A percentile compares a stretch with the other conserved stretches of the same genome.
These are phyloP conservation scores for Phaffomyces opuntiae DNA, from an alignment of 805 yeast genomes.

Conservation along the genomic window DNA sequence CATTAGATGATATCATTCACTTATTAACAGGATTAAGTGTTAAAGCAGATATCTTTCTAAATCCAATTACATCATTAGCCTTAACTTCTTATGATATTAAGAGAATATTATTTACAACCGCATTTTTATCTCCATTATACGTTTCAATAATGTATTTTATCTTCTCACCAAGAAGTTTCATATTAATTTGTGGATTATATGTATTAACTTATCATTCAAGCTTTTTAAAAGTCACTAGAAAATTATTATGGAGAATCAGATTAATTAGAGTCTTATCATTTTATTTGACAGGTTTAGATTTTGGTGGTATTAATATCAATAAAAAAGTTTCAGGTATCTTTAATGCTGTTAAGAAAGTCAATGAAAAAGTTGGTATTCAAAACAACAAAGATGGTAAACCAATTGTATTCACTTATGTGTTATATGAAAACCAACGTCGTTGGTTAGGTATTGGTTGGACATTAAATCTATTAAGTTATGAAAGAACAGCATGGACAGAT, in stretches of 20 bases:
- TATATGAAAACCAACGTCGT: conserved; percentile 91
- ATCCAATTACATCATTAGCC: conserved; percentile 73
- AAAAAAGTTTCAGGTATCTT: conserved; percentile 32
- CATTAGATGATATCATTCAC: conserved; percentile 80
- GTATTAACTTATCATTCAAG: conserved; percentile 80
- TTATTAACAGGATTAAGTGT: conserved; percentile 67
- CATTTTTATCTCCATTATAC: conserved; percentile 81
- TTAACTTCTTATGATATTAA: conserved; percentile 73
- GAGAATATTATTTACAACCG: conserved; percentile 74
- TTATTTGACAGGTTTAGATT: conserved; percentile 82
- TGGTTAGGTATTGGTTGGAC: conserved; percentile 99
- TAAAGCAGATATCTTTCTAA: conserved; percentile 67
- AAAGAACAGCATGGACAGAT: conserved; percentile 96
- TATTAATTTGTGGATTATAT: conserved; percentile 51
- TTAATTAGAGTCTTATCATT: conserved; percentile 64
- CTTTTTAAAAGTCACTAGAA: conserved; percentile 77
- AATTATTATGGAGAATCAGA: conserved; percentile 78
- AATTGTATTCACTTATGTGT: conserved; percentile 82
- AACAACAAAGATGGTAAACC: conserved; percentile 35
- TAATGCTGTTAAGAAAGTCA: conserved; percentile 35
- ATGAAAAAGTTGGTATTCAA: conserved; percentile 27
- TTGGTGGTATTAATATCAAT: conserved; percentile 40
- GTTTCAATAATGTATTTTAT: conserved; percentile 60
- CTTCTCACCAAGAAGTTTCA: conserved; percentile 60
- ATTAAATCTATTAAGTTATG: conserved; percentile 80